Evolutionary conservation across 305 asterid genomes (phyloP).

Genomic region (Solanum hybrid): DNA sequence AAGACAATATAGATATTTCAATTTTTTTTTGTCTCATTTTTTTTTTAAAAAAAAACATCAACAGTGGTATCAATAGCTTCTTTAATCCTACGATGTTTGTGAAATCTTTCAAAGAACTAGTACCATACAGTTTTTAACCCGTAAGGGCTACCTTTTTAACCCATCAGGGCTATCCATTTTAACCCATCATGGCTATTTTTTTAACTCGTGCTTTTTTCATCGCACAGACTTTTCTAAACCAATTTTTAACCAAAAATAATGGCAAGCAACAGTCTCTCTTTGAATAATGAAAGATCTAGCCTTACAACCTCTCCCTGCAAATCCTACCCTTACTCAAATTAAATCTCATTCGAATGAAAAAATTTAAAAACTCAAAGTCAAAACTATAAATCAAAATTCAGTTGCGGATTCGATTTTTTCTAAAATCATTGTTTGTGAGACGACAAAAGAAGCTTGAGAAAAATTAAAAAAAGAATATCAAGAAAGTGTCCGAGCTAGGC

Average conservation of each 20-base stretch:
- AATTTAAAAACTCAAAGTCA: too few relatives aligned
- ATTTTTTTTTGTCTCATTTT: too few relatives aligned
- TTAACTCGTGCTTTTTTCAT: background rate
- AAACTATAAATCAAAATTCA: background rate
- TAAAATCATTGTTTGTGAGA: background rate
- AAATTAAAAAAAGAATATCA: background rate
- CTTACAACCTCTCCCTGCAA: background rate
- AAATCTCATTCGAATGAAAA: background rate
- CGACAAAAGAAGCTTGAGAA: background rate
- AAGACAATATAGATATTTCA: background rate
- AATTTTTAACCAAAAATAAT: too few relatives aligned
- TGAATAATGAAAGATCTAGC: background rate
- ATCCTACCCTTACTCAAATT: background rate
- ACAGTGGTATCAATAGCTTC: background rate
- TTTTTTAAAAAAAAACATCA: too few relatives aligned
- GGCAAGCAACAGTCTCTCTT: background rate
- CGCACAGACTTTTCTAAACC: too few relatives aligned
- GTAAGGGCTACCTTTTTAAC: too few relatives aligned
- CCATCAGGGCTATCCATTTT: too few relatives aligned
- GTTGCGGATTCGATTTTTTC: background rate
- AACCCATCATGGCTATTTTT: too few relatives aligned
- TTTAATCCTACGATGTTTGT: too few relatives aligned
- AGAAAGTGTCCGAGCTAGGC: background rate
- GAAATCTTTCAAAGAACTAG: too few relatives aligned
- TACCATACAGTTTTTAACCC: too few relatives aligned